Evolutionary conservation across 2,329 filamentous ascomycete species (phyloP).

Genomic region (Rutstroemia sp.): DNA sequence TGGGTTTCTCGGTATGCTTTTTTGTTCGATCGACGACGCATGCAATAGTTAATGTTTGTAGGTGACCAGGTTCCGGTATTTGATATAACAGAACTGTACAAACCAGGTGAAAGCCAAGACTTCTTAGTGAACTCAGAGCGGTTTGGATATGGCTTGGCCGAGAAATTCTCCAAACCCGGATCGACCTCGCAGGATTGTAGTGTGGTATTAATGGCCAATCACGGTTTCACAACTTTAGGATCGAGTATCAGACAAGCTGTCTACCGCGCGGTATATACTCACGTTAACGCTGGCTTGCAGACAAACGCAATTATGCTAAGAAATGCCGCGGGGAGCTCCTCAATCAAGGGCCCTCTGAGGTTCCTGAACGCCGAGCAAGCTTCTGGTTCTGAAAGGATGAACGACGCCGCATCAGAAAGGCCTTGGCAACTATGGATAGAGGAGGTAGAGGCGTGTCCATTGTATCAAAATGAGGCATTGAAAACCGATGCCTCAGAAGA

Average conservation of each 20-base stretch:
- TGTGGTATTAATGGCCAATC: constrained; percentile 38
- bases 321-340: not conserved
- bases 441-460: constrained; percentile 23
- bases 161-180: constrained; percentile 25
- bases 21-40: not conserved
- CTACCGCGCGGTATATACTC: constrained; percentile 37
- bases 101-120: constrained; percentile 27
- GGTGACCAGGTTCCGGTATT: constrained; percentile 27
- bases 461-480: constrained; percentile 18
- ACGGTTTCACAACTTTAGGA: constrained; percentile 37
- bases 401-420: constrained; percentile 23
- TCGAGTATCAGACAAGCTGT: constrained; percentile 34
- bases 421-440: constrained; percentile 28
- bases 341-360: not conserved
- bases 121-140: constrained; percentile 32
- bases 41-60: constrained; percentile 6
- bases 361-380: constrained; percentile 19
- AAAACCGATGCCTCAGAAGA: not conserved
- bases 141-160: constrained; percentile 32
- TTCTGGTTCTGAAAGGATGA: constrained; percentile 23
- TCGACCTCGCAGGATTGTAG: constrained; percentile 18
- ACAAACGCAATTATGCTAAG: constrained; percentile 30
- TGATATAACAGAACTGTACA: constrained; percentile 28
- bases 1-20: constrained; percentile 34
- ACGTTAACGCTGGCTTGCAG: constrained; percentile 36